These are phyloP conservation scores for Effrenium voratum DNA, from an alignment of 73 alveolate species.

Conservation along the genomic window DNA sequence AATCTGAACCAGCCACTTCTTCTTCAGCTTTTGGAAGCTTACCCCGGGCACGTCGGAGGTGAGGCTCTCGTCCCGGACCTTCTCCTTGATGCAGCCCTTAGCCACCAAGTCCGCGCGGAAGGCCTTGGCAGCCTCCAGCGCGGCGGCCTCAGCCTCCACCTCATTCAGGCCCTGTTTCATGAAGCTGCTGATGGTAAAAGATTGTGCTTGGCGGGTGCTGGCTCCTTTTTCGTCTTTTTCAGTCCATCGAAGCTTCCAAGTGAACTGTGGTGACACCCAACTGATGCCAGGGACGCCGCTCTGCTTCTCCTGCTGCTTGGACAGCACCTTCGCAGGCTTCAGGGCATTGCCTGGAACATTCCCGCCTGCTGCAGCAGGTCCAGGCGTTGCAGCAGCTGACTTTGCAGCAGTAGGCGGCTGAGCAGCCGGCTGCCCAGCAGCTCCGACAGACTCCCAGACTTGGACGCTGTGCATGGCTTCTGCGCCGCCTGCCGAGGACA, in stretches of 20 bases:
- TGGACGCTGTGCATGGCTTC: too few species aligned
- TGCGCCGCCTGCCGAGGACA: too few species aligned
- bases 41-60: neutral
- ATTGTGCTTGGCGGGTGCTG: neutral
- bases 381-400: too few species aligned
- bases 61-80: neutral
- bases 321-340: neutral
- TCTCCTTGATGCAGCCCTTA: conserved; percentile 18
- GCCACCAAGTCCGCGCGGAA: conserved; percentile 66
- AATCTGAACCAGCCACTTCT: neutral
- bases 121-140: conserved; percentile 57
- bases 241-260: neutral
- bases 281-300: neutral
- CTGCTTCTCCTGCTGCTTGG: neutral
- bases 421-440: too few species aligned
- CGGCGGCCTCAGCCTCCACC: conserved; percentile 33
- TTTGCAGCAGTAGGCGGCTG: too few species aligned
- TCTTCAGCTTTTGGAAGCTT: neutral
- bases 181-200: neutral
- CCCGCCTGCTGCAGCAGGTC: too few species aligned
- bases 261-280: neutral
- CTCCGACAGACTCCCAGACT: too few species aligned
- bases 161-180: conserved; percentile 15
- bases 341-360: too few species aligned
- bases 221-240: neutral